Evolutionary conservation across 495 filamentous ascomycete genomes (phyloP).

Genomic region (Neurospora hispaniola): DNA sequence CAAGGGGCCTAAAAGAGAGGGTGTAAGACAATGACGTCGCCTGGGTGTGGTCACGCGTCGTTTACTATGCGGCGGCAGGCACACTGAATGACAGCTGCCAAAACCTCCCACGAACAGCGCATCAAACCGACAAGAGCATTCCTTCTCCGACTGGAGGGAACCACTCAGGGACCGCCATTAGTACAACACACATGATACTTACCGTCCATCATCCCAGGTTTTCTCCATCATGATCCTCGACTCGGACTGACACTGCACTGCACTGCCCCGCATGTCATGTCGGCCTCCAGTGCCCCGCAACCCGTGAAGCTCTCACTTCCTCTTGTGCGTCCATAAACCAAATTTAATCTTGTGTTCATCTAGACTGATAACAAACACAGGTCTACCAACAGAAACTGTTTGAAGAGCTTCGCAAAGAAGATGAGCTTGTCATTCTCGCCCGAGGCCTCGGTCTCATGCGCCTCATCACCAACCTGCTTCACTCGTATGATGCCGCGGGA

Average conservation of each 20-base stretch:
- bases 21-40: neutral
- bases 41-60: neutral
- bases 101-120: neutral
- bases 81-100: neutral
- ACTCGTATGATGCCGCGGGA: slow-evolving; percentile 91
- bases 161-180: neutral
- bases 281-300: slow-evolving; percentile 15
- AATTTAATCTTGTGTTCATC: neutral
- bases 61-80: neutral
- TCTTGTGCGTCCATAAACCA: slow-evolving; percentile 44
- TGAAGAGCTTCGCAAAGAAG: slow-evolving; percentile 76
- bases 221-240: slow-evolving; percentile 1
- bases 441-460: slow-evolving; percentile 86
- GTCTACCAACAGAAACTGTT: slow-evolving; percentile 88
- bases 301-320: slow-evolving; percentile 89
- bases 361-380: slow-evolving; percentile 12
- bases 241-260: neutral
- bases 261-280: slow-evolving; percentile 20
- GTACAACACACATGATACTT: neutral
- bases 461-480: slow-evolving; percentile 84
- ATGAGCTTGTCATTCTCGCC: slow-evolving; percentile 86
- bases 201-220: neutral
- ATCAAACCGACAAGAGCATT: neutral
- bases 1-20: neutral
- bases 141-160: neutral